These are phyloP conservation scores for Fusarium gaditjirri DNA, from an alignment of 2,329 filamentous ascomycete genomes.

Conservation along the genomic window DNA sequence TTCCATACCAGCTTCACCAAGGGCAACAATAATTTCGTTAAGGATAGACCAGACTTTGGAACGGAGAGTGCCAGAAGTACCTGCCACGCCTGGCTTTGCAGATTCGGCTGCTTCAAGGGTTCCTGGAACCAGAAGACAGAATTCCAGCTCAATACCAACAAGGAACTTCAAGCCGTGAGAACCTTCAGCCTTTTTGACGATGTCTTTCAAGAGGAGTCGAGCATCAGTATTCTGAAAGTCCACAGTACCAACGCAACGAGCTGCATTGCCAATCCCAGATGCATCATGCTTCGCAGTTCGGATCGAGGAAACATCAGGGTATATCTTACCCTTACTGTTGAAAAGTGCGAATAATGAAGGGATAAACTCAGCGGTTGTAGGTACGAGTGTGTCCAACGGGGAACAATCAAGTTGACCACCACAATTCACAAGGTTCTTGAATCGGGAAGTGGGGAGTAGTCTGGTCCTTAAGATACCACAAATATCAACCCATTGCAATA, in stretches of 20 bases:
- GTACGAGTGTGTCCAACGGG: conserved; percentile 4
- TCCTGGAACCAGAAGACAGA: not conserved
- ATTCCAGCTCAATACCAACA: conserved; percentile 14
- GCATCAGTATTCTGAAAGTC: conserved; percentile 9
- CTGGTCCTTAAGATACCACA: not conserved
- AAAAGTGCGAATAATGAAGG: not conserved
- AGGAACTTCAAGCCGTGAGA: not conserved
- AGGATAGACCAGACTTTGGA: conserved; percentile 3
- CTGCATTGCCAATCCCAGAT: not conserved
- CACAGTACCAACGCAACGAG: not conserved
- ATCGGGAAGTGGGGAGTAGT: not conserved
- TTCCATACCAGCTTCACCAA: not conserved
- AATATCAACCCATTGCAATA: conserved; percentile 20
- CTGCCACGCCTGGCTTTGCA: not conserved
- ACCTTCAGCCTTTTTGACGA: not conserved
- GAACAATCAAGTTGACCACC: not conserved
- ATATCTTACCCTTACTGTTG: not conserved
- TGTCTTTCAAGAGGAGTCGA: not conserved
- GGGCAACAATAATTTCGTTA: not conserved
- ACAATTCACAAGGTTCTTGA: not conserved
- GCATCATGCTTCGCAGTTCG: not conserved
- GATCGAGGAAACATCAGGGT: not conserved
- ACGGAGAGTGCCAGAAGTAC: not conserved
- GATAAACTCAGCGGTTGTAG: conserved; percentile 1
- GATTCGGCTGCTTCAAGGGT: not conserved